These are phyloP conservation scores for Yamadazyma phyllophila DNA, from an alignment of 805 yeast species.

Conservation along the genomic window DNA sequence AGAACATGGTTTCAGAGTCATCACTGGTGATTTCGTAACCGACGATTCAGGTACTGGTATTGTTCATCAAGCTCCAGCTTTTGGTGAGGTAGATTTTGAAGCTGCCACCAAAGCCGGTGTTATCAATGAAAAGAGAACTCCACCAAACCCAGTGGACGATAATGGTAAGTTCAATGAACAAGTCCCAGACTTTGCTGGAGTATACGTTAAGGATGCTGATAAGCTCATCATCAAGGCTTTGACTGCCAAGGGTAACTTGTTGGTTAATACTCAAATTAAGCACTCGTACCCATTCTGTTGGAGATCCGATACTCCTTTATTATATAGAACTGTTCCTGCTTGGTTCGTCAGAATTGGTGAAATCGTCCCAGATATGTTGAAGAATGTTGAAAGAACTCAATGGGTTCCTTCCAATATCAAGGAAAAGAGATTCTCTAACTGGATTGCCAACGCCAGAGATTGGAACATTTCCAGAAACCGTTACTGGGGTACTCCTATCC, in stretches of 20 bases:
- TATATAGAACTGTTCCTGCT: constrained; percentile 96
- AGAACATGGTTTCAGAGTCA: constrained; percentile 79
- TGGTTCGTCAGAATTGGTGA: constrained; percentile 95
- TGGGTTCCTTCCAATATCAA: constrained; percentile 94
- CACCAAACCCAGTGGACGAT: constrained; percentile 97
- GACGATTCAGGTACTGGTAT: constrained; percentile 98
- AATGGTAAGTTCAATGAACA: constrained; percentile 77
- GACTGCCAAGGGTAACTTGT: constrained; percentile 71
- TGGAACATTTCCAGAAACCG: constrained; percentile 98
- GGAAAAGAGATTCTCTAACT: constrained; percentile 94
- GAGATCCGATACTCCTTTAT: constrained; percentile 98
- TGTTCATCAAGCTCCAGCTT: constrained; percentile 97
- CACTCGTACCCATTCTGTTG: constrained; percentile 99
- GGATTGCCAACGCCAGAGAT: constrained; percentile 99
- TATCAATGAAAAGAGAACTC: constrained; percentile 60
- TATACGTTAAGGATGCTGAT: constrained; percentile 95
- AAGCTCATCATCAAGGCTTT: constrained; percentile 81
- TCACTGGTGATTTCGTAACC: constrained; percentile 80
- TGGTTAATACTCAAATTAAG: constrained; percentile 77
- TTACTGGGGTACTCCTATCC: constrained; percentile 99
- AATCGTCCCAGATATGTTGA: constrained; percentile 84
- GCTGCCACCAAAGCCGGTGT: constrained; percentile 77
- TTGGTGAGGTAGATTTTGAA: constrained; percentile 97
- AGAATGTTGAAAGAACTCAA: constrained; percentile 77
- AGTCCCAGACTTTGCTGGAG: constrained; percentile 73